Conservation (phyloP, 345 rosid species). For the Odontarrhena argentea region DNA sequence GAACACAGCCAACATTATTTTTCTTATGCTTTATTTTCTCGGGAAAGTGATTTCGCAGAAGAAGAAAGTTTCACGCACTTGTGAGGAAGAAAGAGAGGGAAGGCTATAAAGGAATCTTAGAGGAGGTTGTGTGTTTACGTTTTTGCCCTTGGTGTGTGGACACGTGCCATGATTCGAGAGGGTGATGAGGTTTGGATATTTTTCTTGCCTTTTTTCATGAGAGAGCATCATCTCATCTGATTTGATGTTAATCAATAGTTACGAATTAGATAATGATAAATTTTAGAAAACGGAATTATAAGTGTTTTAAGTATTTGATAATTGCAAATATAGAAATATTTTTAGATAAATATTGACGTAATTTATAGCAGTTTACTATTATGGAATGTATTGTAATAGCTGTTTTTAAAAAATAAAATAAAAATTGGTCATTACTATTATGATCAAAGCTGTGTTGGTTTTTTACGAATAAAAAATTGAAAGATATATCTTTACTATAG, state of each 20-base stretch:
- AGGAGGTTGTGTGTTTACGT: neutral
- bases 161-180: neutral
- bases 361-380: neutral
- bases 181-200: slow-evolving; percentile 17
- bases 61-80: no score
- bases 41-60: no score
- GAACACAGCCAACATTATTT: slow-evolving; percentile 77
- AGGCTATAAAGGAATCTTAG: slow-evolving; percentile 34
- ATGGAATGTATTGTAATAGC: neutral
- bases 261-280: neutral
- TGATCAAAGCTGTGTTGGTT: no score
- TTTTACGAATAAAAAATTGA: no score
- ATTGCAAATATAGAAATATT: neutral
- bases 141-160: neutral
- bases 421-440: no score
- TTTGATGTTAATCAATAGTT: neutral
- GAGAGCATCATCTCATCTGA: no score
- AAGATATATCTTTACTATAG: no score
- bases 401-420: no score
- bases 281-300: neutral
- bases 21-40: neutral
- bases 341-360: neutral
- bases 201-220: neutral
- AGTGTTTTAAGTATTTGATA: neutral
- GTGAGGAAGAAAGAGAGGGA: slow-evolving; percentile 28